These are phyloP conservation scores for Ajuga chamaepitys DNA, from an alignment of 257 asterid species.

Conservation along the genomic window DNA sequence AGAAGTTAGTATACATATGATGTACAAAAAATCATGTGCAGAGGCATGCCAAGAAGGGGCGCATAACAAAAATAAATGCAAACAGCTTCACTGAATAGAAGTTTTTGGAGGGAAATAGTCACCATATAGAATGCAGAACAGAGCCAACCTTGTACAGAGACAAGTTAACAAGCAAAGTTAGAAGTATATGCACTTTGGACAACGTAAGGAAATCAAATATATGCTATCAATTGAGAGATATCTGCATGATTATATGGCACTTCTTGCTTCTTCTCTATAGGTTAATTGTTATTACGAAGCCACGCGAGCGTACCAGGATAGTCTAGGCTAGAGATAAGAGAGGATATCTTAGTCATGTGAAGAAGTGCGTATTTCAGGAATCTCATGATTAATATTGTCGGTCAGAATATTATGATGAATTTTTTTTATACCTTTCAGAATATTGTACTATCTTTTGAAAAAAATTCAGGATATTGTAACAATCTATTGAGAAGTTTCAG, in stretches of 20 bases:
- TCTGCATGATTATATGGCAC: neutral
- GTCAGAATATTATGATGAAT: neutral
- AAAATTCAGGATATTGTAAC: neutral
- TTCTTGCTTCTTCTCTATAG: neutral
- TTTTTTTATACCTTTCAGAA: no score
- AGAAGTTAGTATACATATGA: neutral
- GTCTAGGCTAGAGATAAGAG: neutral
- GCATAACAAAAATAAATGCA: neutral
- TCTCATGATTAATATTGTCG: neutral
- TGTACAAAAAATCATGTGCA: no score
- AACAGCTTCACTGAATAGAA: neutral
- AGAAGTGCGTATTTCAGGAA: neutral
- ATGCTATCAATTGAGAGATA: neutral
- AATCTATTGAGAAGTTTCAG: neutral
- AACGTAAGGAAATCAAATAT: neutral
- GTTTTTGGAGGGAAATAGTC: neutral
- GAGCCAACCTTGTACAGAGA: neutral
- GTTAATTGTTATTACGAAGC: neutral
- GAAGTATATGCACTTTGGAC: neutral
- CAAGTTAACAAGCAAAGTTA: neutral
- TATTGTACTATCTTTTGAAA: no score
- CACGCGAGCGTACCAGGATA: neutral
- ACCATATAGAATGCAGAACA: neutral
- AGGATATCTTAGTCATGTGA: neutral
- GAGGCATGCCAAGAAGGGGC: no score